Conservation (phyloP, 768 basidiomycete genomes). For the Podaxis sp. region DNA sequence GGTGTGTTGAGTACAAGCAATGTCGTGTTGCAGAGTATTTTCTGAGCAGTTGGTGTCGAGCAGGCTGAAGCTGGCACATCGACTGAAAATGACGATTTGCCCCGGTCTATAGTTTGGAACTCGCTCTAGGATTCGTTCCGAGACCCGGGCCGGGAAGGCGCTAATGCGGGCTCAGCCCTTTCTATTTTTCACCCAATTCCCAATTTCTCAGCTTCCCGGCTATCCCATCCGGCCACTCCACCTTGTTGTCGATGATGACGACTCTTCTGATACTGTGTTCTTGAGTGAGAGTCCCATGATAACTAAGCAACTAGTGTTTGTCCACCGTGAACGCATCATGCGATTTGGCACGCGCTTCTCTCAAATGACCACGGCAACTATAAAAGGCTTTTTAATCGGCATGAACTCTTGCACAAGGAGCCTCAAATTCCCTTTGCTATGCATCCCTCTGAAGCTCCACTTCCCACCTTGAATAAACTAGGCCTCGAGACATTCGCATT, state of each 20-base stretch:
- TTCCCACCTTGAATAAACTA: constrained; percentile 31
- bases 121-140: too few species aligned
- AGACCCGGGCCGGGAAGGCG: too few species aligned
- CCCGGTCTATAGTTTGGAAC: too few species aligned
- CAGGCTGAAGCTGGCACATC: too few species aligned
- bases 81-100: not conserved
- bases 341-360: not conserved
- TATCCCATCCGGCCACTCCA: not conserved
- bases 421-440: not conserved
- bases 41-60: not conserved
- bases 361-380: not conserved
- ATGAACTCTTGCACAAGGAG: not conserved
- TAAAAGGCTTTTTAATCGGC: not conserved
- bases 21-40: not conserved
- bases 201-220: too few species aligned
- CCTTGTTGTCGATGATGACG: not conserved
- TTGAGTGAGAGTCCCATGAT: not conserved
- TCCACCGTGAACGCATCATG: not conserved
- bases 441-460: constrained; percentile 25
- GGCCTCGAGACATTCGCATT: constrained; percentile 26
- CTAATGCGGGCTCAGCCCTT: too few species aligned
- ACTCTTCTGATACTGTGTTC: not conserved
- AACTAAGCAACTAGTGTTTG: not conserved
- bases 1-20: not conserved
- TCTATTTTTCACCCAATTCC: too few species aligned